phyloP scores from a whole-genome alignment of 2,329 filamentous ascomycete species.

The Microdochium nivale region DNA sequence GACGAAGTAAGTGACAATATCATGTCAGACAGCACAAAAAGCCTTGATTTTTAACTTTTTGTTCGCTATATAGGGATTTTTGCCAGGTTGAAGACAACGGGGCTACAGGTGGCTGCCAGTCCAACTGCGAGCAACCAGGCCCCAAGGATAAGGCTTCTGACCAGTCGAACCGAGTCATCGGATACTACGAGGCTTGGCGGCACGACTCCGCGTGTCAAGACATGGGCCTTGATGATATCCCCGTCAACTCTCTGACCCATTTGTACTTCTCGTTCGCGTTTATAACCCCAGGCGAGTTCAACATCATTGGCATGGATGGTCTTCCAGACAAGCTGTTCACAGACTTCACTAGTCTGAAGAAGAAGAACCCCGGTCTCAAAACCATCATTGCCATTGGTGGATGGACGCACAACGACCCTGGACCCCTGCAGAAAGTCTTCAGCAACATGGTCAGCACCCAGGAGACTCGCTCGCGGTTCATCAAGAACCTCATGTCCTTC shows the following conservation, averaged over 20 bases:
- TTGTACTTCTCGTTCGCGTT: conserved; percentile 23
- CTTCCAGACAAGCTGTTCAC: conserved; percentile 5
- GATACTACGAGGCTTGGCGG: conserved; percentile 23
- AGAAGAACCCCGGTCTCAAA: conserved; percentile 15
- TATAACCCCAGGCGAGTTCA: conserved; percentile 19
- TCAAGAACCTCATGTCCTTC: conserved; percentile 11
- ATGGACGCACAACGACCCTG: conserved; percentile 27
- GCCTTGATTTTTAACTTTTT: neutral
- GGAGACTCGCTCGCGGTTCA: conserved; percentile 10
- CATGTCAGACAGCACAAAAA: neutral
- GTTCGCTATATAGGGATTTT: conserved; percentile 7
- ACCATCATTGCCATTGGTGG: conserved; percentile 29
- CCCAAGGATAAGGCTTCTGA: conserved; percentile 4
- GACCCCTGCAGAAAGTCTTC: conserved; percentile 15
- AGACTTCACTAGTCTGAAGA: conserved; percentile 21
- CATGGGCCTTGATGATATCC: conserved; percentile 28
- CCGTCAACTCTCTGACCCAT: conserved; percentile 30
- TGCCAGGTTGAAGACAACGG: conserved; percentile 12
- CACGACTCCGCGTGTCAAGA: conserved; percentile 5
- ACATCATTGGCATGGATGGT: conserved; percentile 18
- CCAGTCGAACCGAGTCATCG: conserved; percentile 15
- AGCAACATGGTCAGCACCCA: conserved; percentile 9
- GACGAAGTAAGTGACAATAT: conserved; percentile 1
- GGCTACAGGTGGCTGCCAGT: conserved; percentile 11
- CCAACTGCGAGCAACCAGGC: conserved; percentile 12